Base-by-base conservation (phyloP, 306 rosid species). In the Casuarina glauca region DNA sequence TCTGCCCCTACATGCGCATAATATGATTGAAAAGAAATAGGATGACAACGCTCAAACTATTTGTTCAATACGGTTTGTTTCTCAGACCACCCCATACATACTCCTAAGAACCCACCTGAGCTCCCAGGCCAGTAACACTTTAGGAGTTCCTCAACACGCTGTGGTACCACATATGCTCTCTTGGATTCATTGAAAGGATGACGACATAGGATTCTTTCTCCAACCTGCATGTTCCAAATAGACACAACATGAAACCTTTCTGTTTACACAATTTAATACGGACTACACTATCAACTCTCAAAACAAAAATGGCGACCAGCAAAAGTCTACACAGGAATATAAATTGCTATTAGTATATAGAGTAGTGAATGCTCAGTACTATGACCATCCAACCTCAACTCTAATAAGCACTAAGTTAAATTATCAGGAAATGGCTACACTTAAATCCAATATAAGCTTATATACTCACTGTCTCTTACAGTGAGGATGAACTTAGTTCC, bases 121-220 rank as follows among this genome's bases (percentile, higher is more conserved):
- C 41, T 85, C 45, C 96, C 99, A 15, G 88, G 86, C 98, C 98
- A 93, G 80, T 88, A 96, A 79, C 99, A 96, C 85, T 85, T 90
- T 72, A 93, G 83, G 68, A 96, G 99, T 88, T 93, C 98, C 86
- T 93, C 98, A 72, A 93, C 94, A 42, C 68, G 86, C 84, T 93
- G 98, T 26, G 99, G 99, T 88, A 96, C 98, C 76, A 96, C 99
- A 51, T 90, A 96, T 48, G 99, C 99, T 87, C 99, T 89, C 82
- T 96, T 96, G 58, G 99, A 96, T 86, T 96, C 99, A 76, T 89
- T 93, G 66, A 96, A 96, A 48, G 99, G 99, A 85, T 96, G 99
- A 75, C 99, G 97, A 75, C 98, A 96, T 74, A 96, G 79, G 73
- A 91, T 90, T 76, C 99, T 80, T 81, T 93, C 97, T 75, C 99